Evolutionary conservation across 2,329 filamentous ascomycete species (phyloP), one percentile per base, ranked within the genome.

Genomic region (Blastomyces silverae): DNA sequence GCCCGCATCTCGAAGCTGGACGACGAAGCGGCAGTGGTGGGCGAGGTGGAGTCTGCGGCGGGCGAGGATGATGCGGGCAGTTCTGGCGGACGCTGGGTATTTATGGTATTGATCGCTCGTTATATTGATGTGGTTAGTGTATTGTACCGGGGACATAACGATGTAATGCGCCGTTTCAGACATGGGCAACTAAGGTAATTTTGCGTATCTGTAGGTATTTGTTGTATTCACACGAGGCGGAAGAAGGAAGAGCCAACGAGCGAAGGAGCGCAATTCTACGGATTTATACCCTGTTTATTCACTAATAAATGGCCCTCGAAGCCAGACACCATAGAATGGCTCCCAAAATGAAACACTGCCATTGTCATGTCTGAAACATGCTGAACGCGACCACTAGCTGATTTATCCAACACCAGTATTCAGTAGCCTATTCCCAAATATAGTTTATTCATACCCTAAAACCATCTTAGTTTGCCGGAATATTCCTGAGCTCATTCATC

Each of bases 1-100:
- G 66, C 65, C 62, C 58, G 60, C 46, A 65, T 59, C 60, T 69
- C 67, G 52, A 67, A 37, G 37, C 64, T 61, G 25, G 64, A 46
- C 15, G 67, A 53, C 62, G 67, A 66, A 17, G 42, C n/a, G 25
- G 28, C 28, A 42, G 59, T 44, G 31, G 44, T 34, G 59, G 17
- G 15, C 6, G 44, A 50, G 20, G 39, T 17, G 28, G 13, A 42
- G 37, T 25, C 11, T 22, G 34, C 37, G 10, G 34, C 37, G 10
- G n/a, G 56, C n/a, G n/a, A 25, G 8, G 22, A 28, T 4, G 37
- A 57, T 22, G 34, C 28, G 31, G 28, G 53, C 8, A 8, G 53
- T 5, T 57, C 6, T 10, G 53, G 6, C 15, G 17, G 25, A 17
- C 15, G 13, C 2, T 20, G 20, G 17, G 52, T n/a, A 34, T 34